A percentile compares a stretch with the other conserved stretches of the same genome.
Conservation (phyloP, 345 rosid genomes). For the Lumnitzera littorea region DNA sequence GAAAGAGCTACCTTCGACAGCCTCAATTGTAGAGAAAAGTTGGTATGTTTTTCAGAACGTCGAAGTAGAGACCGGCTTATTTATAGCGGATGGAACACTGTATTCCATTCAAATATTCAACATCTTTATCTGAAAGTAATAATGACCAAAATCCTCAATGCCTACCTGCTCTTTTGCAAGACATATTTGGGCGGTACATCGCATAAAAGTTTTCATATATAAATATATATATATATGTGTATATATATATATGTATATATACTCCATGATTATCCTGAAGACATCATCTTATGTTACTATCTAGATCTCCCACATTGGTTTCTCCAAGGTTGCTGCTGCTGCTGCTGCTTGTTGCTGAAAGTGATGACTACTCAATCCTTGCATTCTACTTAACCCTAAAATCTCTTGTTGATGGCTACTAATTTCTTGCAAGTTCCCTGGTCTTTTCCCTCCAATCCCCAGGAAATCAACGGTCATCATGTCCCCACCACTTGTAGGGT, state of each 20-base stretch:
- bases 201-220: not conserved
- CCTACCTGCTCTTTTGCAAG: constrained; percentile 11
- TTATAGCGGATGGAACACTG: too few relatives aligned
- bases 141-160: not conserved
- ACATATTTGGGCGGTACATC: constrained; percentile 1
- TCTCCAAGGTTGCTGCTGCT: constrained; percentile 18
- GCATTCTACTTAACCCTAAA: constrained; percentile 16
- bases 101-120: not conserved
- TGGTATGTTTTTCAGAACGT: too few relatives aligned
- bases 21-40: too few relatives aligned
- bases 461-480: constrained; percentile 53
- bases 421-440: constrained; percentile 22
- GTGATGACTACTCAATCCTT: constrained; percentile 13
- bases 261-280: not conserved
- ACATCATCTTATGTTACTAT: not conserved
- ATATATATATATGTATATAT: not conserved
- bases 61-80: too few relatives aligned
- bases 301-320: constrained; percentile 37
- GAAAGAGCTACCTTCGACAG: too few relatives aligned
- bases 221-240: not conserved
- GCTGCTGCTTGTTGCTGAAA: constrained; percentile 24
- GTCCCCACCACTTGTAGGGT: constrained; percentile 14
- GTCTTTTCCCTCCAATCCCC: constrained; percentile 41
- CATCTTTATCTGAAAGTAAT: not conserved
- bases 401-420: constrained; percentile 16